Conservation (phyloP, 805 yeast species). For the Starmera dryadoides region DNA sequence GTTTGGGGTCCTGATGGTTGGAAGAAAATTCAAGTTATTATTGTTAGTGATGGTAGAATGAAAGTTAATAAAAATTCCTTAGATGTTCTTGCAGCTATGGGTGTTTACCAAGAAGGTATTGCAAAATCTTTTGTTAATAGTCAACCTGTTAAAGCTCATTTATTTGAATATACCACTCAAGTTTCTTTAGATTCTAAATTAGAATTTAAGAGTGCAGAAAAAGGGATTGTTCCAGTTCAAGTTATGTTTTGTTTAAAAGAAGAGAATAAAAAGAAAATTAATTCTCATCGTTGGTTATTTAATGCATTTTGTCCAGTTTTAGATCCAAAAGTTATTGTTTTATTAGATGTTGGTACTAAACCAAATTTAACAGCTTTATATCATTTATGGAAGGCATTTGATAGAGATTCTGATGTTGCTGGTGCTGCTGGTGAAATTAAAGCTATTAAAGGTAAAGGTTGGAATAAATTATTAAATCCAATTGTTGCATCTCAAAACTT, state of each 20-base stretch:
- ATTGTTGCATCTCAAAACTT: constrained; percentile 94
- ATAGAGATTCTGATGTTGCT: constrained; percentile 91
- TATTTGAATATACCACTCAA: constrained; percentile 95
- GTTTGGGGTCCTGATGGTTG: constrained; percentile 97
- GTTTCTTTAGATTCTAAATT: constrained; percentile 84
- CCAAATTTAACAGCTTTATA: constrained; percentile 87
- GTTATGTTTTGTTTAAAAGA: constrained; percentile 89
- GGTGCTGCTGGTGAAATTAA: constrained; percentile 99
- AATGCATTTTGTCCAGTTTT: constrained; percentile 89
- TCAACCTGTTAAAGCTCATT: constrained; percentile 85
- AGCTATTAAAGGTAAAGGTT: constrained; percentile 88
- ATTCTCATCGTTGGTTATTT: constrained; percentile 96
- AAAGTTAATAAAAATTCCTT: constrained; percentile 80
- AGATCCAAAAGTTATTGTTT: constrained; percentile 83
- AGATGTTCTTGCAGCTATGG: constrained; percentile 87
- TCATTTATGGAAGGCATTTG: constrained; percentile 96
- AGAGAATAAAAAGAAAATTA: constrained; percentile 85
- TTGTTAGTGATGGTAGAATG: constrained; percentile 91
- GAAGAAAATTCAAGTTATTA: constrained; percentile 91
- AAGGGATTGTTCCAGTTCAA: constrained; percentile 92
- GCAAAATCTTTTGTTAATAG: constrained; percentile 92
- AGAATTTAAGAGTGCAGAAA: constrained; percentile 85
- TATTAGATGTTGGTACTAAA: constrained; percentile 95
- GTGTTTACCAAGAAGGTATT: constrained; percentile 95
- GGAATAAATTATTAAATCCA: constrained; percentile 79